Conservation (phyloP, 352 stramenopile genomes). For the Thalassiosira ordinaria region DNA sequence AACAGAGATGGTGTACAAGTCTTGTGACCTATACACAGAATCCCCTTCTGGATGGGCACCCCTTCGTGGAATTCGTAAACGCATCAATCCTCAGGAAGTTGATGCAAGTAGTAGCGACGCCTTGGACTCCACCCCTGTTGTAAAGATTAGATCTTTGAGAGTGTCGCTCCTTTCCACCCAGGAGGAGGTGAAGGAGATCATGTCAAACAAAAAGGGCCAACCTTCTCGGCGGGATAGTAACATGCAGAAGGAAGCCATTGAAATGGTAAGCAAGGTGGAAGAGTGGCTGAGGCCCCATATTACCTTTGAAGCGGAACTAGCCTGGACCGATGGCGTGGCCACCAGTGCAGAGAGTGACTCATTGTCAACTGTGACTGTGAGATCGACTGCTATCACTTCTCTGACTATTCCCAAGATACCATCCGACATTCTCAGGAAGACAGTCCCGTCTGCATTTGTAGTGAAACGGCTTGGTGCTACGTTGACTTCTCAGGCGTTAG, state of each 20-base stretch:
- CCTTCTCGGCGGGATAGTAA: slow-evolving; percentile 5
- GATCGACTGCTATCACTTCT: slow-evolving; percentile 53
- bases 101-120: slow-evolving; percentile 6
- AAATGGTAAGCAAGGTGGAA: slow-evolving; percentile 54
- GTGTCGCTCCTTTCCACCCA: slow-evolving; percentile 56
- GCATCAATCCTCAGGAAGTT: slow-evolving; percentile 4
- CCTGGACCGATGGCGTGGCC: slow-evolving; percentile 37
- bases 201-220: slow-evolving; percentile 22
- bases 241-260: slow-evolving; percentile 53
- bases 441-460: slow-evolving; percentile 54
- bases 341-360: neutral
- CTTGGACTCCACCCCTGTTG: slow-evolving; percentile 7
- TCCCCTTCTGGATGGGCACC: slow-evolving; percentile 32
- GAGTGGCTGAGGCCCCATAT: slow-evolving; percentile 56
- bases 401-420: slow-evolving; percentile 54
- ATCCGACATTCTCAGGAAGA: slow-evolving; percentile 41
- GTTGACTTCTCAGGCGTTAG: slow-evolving; percentile 53
- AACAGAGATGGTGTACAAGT: no score
- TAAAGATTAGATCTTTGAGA: slow-evolving; percentile 55
- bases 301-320: slow-evolving; percentile 56
- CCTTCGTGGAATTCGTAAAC: slow-evolving; percentile 31
- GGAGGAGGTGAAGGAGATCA: slow-evolving; percentile 50
- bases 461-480: slow-evolving; percentile 54
- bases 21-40: no score
- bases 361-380: slow-evolving; percentile 42